Evolutionary conservation across 257 asterid species (phyloP), one percentile per base, ranked within the genome.

Genomic region (Przewalskia tangutica): DNA sequence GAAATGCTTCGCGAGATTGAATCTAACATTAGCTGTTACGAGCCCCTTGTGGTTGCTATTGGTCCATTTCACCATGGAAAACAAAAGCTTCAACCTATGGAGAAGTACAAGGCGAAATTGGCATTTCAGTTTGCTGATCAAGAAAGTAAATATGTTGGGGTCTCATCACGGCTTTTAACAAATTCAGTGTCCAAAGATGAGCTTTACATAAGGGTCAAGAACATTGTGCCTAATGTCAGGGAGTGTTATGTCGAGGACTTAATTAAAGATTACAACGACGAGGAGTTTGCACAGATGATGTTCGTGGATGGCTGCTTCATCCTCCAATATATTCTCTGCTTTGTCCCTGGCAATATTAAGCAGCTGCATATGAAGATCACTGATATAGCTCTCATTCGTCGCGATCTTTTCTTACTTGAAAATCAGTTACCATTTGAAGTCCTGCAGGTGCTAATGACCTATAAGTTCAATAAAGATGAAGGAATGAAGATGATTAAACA

Each of bases 321-420:
- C 32, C 50, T 81, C 10, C 73, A 70, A 40, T 81, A 5, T 40
- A 40, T 81, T 54, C 13, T 10, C 55, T 16, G 56, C 44, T 0
- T 44, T 7, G 46, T 50, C 3, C 4, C 11, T 1, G 12, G 59
- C 59, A 53, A 18, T 8, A 4, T 4, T 44, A 14, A 14, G 36
- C 71, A 40, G 36, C 36, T 58, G 40, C 2, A 59, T 1, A 75
- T 46, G 60, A 73, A 73, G 81, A 8, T 46, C 32, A 17, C 27
- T 17, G 60, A 82, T 46, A 62, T 40, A 10, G 54, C 23, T 58
- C 62, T 82, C 36, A 4, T 82, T 8, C 7, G n/a, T 1, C 40
- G 59, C 0, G 84, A 82, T 77, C 46, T 82, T 34, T 59, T 82
- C 64, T 82, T 82, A 70, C 81, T 82, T 12, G 81, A 82, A 23